These are phyloP conservation scores for Isochrysis galbana DNA, from an alignment of 78 protist genomes.

Conservation along the genomic window DNA sequence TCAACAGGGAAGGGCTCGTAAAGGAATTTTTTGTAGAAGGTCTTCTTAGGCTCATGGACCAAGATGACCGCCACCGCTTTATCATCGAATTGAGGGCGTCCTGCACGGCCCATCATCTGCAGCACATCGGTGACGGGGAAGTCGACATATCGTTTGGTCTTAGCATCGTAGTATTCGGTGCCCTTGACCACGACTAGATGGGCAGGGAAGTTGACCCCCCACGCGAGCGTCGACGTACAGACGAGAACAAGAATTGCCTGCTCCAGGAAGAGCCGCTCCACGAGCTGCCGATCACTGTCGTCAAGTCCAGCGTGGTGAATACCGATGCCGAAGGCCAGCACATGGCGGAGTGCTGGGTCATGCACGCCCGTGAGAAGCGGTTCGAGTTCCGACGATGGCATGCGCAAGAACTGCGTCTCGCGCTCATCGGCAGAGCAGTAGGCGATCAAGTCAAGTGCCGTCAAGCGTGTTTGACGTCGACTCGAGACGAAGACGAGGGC, in stretches of 20 bases:
- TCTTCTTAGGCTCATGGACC: constrained; percentile 89
- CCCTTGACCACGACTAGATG: constrained; percentile 98
- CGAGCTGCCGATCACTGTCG: constrained; percentile 69
- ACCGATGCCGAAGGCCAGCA: constrained; percentile 95
- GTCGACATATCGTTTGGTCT: constrained; percentile 83
- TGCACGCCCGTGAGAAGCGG: not conserved
- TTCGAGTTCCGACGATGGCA: constrained; percentile 53
- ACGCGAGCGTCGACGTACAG: constrained; percentile 98
- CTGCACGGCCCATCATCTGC: constrained; percentile 99
- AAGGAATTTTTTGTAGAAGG: constrained; percentile 94
- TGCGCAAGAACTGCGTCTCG: constrained; percentile 66
- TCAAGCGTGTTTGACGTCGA: constrained; percentile 96
- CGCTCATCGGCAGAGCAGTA: constrained; percentile 66
- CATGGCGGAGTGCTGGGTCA: constrained; percentile 78
- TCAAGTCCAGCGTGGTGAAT: constrained; percentile 98
- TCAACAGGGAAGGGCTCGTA: constrained; percentile 99
- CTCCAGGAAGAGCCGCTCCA: constrained; percentile 39
- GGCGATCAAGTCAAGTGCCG: constrained; percentile 81
- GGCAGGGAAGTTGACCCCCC: constrained; percentile 99
- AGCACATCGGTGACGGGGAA: constrained; percentile 95
- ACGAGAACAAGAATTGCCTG: constrained; percentile 72
- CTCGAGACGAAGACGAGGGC: constrained; percentile 93
- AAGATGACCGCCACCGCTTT: constrained; percentile 75
- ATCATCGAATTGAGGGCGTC: constrained; percentile 98
- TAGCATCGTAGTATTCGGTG: constrained; percentile 79